Evolutionary conservation across 2,329 filamentous ascomycete genomes (phyloP), one percentile per base, ranked within the genome.

Genomic region (Dothistroma pini): DNA sequence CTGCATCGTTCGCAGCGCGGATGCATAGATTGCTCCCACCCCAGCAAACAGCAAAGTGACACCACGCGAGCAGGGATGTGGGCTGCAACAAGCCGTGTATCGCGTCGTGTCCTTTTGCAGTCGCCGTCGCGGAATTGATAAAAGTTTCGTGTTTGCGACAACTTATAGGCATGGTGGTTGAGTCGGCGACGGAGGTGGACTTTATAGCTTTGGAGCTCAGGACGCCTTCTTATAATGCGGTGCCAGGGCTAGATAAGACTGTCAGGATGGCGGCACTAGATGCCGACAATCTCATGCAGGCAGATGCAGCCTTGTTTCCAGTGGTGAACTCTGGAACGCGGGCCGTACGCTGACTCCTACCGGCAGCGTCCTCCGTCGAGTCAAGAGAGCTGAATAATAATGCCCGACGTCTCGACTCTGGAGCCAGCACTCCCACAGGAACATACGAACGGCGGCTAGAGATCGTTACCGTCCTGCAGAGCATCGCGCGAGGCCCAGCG

Each of bases 1-100:
- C 41, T 44, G 41, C 41, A 19, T 44, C 55, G 55, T 57, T 57
- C 55, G 55, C 55, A 57, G 44, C 52, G 52, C 52, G 52, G 52
- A 54, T 54, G 52, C 32, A 54, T 44, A 54, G 52, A 53, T 35
- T 34, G 8, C 19, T 54, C 32, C 52, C 52, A n/a, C 11, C 52
- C 52, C 52, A 54, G 52, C 32, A 54, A 38, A 34, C 52, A 54
- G 52, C 32, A 34, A 41, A 54, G 52, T 54, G 52, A 41, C 52
- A 54, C 52, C 52, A 41, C 32, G 52, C 32, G 52, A 54, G 52
- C 52, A 54, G 52, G 52, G 52, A 38, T 54, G n/a, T 11, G 52
- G 21, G 41, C 41, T 10, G 41, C 41, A 44, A n/a, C 16, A 44
- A 19, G n/a, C 41, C 41, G 41, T 44, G 41, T 44, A 9, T 44